Conservation (phyloP, 2,329 filamentous ascomycete species). For the Trichophaea hybrida region DNA sequence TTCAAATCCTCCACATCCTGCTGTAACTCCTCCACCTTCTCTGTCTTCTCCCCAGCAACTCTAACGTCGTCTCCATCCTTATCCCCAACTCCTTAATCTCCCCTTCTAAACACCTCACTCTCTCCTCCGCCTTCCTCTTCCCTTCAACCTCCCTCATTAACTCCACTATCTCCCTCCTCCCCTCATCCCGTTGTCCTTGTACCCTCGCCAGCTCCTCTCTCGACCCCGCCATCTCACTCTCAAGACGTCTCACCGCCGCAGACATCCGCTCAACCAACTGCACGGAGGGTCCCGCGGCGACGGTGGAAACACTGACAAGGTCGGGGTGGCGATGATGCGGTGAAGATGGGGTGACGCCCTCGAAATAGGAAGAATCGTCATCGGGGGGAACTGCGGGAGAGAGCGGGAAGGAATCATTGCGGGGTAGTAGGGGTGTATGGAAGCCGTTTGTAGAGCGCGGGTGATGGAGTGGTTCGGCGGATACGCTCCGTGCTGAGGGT, state of each 20-base stretch:
- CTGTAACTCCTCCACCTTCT: slow-evolving; percentile 77
- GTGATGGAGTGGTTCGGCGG: not conserved
- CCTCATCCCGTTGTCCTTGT: slow-evolving; percentile 75
- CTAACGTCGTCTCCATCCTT: slow-evolving; percentile 78
- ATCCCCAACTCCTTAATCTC: slow-evolving; percentile 55
- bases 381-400: slow-evolving; percentile 26
- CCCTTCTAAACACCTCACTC: slow-evolving; percentile 50
- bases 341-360: slow-evolving; percentile 9
- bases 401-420: slow-evolving; percentile 6
- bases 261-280: slow-evolving; percentile 95
- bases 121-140: slow-evolving; percentile 45
- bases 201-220: slow-evolving; percentile 76
- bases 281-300: slow-evolving; percentile 79
- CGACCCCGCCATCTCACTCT: slow-evolving; percentile 77
- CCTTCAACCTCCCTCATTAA: slow-evolving; percentile 77
- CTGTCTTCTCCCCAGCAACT: slow-evolving; percentile 94
- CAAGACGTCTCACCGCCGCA: slow-evolving; percentile 75
- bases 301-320: slow-evolving; percentile 76
- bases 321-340: slow-evolving; percentile 35
- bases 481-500: not conserved
- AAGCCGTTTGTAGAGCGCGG: slow-evolving; percentile 8
- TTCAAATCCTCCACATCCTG: slow-evolving; percentile 88
- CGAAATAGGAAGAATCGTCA: slow-evolving; percentile 28
- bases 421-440: slow-evolving; percentile 8
- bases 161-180: slow-evolving; percentile 74